These are phyloP conservation scores for Coprinopsis marcescibilis DNA, from an alignment of 768 basidiomycete species.

Conservation along the genomic window DNA sequence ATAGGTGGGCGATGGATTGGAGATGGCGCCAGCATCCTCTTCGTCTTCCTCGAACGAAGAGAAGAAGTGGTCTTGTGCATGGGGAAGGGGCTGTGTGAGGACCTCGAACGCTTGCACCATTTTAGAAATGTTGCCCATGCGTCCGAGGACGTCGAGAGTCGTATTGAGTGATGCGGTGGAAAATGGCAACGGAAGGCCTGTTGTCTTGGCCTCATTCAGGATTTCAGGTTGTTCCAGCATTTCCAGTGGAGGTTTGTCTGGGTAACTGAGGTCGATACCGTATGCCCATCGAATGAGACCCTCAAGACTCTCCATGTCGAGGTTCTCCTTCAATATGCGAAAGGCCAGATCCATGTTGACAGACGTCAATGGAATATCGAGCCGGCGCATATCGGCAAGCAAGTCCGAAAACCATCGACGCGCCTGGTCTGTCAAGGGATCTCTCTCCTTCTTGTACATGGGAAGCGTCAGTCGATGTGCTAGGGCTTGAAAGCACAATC, in stretches of 20 bases:
- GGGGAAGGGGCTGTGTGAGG: slow-evolving; percentile 65
- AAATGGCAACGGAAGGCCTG: slow-evolving; percentile 35
- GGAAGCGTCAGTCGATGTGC: slow-evolving; percentile 64
- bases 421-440: slow-evolving; percentile 34
- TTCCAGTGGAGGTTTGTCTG: slow-evolving; percentile 60
- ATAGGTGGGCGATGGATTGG: slow-evolving; percentile 26
- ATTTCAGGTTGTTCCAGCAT: slow-evolving; percentile 19
- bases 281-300: slow-evolving; percentile 61
- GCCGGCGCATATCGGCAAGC: slow-evolving; percentile 51
- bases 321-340: slow-evolving; percentile 62
- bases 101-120: slow-evolving; percentile 76
- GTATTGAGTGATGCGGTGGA: slow-evolving; percentile 68
- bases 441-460: slow-evolving; percentile 31
- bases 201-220: slow-evolving; percentile 8
- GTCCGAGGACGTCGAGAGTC: slow-evolving; percentile 65
- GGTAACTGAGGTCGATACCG: slow-evolving; percentile 71
- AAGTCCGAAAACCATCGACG: slow-evolving; percentile 43
- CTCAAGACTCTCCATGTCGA: slow-evolving; percentile 52
- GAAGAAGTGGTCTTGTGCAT: slow-evolving; percentile 39
- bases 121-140: slow-evolving; percentile 51
- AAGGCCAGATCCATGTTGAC: slow-evolving; percentile 61
- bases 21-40: slow-evolving; percentile 47
- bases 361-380: slow-evolving; percentile 45
- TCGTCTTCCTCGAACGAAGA: slow-evolving; percentile 67
- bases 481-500: slow-evolving; percentile 62